A percentile compares a stretch with the other conserved stretches of the same genome.
These are phyloP conservation scores for Rhynchosporium agropyri DNA, from an alignment of 2,329 filamentous ascomycete genomes.

Conservation along the genomic window DNA sequence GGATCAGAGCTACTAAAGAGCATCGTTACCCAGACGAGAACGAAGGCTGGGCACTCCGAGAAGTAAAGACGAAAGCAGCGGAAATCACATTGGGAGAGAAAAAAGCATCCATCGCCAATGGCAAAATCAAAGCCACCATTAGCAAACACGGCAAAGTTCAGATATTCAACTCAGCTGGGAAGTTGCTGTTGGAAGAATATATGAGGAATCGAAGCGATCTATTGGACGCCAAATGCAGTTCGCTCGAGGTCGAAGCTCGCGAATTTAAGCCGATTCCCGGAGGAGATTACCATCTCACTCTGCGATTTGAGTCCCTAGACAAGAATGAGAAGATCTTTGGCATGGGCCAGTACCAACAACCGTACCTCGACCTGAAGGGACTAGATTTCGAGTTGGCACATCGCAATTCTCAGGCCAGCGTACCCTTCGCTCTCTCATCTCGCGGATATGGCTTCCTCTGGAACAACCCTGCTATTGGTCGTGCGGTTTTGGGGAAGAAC, in stretches of 20 bases:
- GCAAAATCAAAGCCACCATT: slow-evolving; percentile 51
- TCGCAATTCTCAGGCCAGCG: slow-evolving; percentile 66
- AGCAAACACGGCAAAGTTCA: slow-evolving; percentile 52
- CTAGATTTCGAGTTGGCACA: slow-evolving; percentile 65
- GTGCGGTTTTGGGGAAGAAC: slow-evolving; percentile 63
- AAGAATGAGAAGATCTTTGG: slow-evolving; percentile 64
- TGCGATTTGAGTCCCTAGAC: slow-evolving; percentile 59
- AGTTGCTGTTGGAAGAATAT: slow-evolving; percentile 54
- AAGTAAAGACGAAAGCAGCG: neutral
- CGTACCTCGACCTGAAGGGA: slow-evolving; percentile 64
- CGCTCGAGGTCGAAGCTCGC: slow-evolving; percentile 52
- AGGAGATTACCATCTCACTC: slow-evolving; percentile 58
- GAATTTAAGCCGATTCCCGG: slow-evolving; percentile 53
- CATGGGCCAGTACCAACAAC: slow-evolving; percentile 71
- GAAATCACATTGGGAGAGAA: slow-evolving; percentile 11
- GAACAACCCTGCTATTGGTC: slow-evolving; percentile 66
- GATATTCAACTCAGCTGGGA: slow-evolving; percentile 48
- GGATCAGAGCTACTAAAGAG: slow-evolving; percentile 50
- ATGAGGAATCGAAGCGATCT: slow-evolving; percentile 51
- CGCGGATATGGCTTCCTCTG: slow-evolving; percentile 65
- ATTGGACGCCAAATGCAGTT: slow-evolving; percentile 53
- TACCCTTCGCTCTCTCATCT: slow-evolving; percentile 63
- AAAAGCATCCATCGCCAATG: slow-evolving; percentile 49
- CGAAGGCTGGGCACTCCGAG: slow-evolving; percentile 48
- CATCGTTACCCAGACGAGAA: slow-evolving; percentile 39